Evolutionary conservation across 2,329 filamentous ascomycete genomes (phyloP).

Genomic region (Colletotrichum cordylinicola): DNA sequence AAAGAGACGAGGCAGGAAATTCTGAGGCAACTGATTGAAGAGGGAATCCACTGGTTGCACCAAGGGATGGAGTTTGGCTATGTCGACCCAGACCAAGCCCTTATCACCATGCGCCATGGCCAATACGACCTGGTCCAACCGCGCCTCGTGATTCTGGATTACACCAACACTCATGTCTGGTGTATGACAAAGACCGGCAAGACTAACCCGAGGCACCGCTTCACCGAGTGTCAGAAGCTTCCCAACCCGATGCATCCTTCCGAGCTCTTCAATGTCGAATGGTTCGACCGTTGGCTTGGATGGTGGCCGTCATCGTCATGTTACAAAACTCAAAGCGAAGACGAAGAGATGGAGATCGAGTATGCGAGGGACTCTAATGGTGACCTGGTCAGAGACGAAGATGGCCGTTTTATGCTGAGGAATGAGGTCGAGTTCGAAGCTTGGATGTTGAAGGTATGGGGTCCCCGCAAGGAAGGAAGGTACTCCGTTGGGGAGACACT

Average conservation of each 20-base stretch:
- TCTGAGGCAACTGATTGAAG: not conserved
- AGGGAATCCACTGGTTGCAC: not conserved
- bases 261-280: not conserved
- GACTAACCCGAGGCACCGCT: not conserved
- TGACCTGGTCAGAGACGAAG: not conserved
- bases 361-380: not conserved
- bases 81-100: not conserved
- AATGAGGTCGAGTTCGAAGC: not conserved
- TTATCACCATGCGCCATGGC: not conserved
- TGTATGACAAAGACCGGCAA: not conserved
- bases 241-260: not conserved
- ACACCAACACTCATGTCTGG: not conserved
- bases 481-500: not conserved
- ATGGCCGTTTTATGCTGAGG: rapidly evolving
- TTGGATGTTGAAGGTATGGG: not conserved
- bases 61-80: not conserved
- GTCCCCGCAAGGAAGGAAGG: not conserved
- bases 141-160: not conserved
- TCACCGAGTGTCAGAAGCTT: not conserved
- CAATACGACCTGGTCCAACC: not conserved
- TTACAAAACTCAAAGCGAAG: not conserved
- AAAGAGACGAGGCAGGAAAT: not conserved
- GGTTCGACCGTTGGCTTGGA: not conserved
- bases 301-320: not conserved
- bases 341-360: not conserved